These are phyloP conservation scores for Coemansia sp. DNA, from an alignment of 192 early-diverging fungal genomes.

Conservation along the genomic window DNA sequence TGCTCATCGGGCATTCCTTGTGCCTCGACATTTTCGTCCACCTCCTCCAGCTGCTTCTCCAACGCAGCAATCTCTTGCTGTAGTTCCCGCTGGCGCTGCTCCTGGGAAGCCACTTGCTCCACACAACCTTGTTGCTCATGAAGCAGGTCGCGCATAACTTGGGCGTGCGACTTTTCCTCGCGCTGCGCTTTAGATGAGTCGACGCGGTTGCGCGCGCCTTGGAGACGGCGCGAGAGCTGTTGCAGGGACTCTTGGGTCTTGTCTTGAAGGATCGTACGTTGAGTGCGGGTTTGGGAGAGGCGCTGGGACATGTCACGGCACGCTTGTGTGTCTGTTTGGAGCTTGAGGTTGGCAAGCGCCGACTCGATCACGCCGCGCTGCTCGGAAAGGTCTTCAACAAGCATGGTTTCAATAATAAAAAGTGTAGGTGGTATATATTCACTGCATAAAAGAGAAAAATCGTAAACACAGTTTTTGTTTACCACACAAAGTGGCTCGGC, in stretches of 20 bases:
- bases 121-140: slow-evolving; percentile 12
- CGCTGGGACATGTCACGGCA: slow-evolving; percentile 10
- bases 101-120: slow-evolving; percentile 13
- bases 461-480: background rate
- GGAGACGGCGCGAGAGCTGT: slow-evolving; percentile 42
- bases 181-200: slow-evolving; percentile 44
- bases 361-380: slow-evolving; percentile 27
- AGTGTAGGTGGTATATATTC: background rate
- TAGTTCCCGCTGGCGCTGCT: slow-evolving; percentile 13
- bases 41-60: slow-evolving; percentile 16
- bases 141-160: slow-evolving; percentile 41
- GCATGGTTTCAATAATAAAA: slow-evolving; percentile 4
- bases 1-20: slow-evolving; percentile 16
- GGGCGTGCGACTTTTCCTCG: slow-evolving; percentile 41
- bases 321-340: slow-evolving; percentile 25
- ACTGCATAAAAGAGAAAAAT: slow-evolving; percentile 5
- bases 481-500: background rate
- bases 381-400: slow-evolving; percentile 32
- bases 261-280: slow-evolving; percentile 18
- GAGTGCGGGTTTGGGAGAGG: slow-evolving; percentile 10
- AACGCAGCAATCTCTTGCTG: slow-evolving; percentile 12
- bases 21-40: slow-evolving; percentile 29
- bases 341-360: slow-evolving; percentile 27
- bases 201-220: slow-evolving; percentile 28
- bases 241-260: slow-evolving; percentile 37